phyloP scores from a whole-genome alignment of 2,329 filamentous ascomycete genomes.

The Ophiocordyceps camponoti-saundersi region DNA sequence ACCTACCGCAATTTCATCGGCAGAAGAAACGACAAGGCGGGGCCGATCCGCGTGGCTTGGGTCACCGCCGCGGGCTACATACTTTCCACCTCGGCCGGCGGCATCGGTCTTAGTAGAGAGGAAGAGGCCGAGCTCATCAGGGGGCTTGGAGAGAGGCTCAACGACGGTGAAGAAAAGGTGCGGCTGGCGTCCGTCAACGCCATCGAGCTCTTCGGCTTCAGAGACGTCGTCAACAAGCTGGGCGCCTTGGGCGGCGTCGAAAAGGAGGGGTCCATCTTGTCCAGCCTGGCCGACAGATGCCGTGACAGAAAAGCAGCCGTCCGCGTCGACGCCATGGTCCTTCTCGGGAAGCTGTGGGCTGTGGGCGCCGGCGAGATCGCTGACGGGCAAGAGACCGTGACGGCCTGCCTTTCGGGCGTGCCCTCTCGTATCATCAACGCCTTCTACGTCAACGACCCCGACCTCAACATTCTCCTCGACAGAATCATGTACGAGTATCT shows the following conservation, averaged over 20 bases:
- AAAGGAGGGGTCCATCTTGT: slow-evolving; percentile 62
- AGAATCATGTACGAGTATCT: slow-evolving; percentile 74
- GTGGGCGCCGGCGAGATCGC: slow-evolving; percentile 78
- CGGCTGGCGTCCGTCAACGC: slow-evolving; percentile 76
- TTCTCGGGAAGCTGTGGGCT: slow-evolving; percentile 82
- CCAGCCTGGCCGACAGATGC: slow-evolving; percentile 69
- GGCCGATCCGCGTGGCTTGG: slow-evolving; percentile 73
- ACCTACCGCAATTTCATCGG: slow-evolving; percentile 76
- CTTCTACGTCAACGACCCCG: slow-evolving; percentile 76
- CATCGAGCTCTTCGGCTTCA: slow-evolving; percentile 64
- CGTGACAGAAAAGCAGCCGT: slow-evolving; percentile 73
- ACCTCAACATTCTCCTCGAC: slow-evolving; percentile 73
- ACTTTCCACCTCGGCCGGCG: slow-evolving; percentile 76
- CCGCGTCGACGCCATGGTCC: slow-evolving; percentile 70
- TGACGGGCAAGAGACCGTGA: slow-evolving; percentile 61
- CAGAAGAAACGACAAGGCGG: slow-evolving; percentile 72
- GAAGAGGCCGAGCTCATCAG: slow-evolving; percentile 64
- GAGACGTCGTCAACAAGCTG: slow-evolving; percentile 67
- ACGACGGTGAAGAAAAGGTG: slow-evolving; percentile 81
- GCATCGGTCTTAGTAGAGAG: slow-evolving; percentile 68
- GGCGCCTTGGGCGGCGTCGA: slow-evolving; percentile 58
- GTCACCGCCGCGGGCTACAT: slow-evolving; percentile 72
- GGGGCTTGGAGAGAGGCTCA: slow-evolving; percentile 62
- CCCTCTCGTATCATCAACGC: slow-evolving; percentile 75
- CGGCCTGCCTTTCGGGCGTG: slow-evolving; percentile 59